Evolutionary conservation across 2,329 filamentous ascomycete species (phyloP).

Genomic region (Pseudogymnoascus sp.): DNA sequence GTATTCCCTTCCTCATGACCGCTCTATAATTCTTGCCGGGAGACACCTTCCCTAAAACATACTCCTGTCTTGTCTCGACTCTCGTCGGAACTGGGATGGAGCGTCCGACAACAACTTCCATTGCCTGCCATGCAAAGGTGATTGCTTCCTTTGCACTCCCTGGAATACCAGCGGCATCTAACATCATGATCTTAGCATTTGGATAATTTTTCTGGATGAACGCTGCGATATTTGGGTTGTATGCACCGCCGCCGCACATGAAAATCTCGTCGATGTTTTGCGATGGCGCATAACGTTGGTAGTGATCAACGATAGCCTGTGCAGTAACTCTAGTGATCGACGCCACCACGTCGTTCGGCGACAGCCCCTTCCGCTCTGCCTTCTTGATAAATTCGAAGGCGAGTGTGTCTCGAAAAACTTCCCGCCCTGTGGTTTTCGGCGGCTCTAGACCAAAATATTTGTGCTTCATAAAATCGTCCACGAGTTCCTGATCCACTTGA

Average conservation of each 20-base stretch:
- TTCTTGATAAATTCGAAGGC: slow-evolving; percentile 43
- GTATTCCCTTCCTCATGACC: slow-evolving; percentile 43
- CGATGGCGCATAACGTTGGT: slow-evolving; percentile 39
- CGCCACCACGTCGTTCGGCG: slow-evolving; percentile 44
- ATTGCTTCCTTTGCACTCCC: slow-evolving; percentile 50
- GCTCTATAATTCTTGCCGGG: slow-evolving; percentile 46
- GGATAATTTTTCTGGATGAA: slow-evolving; percentile 43
- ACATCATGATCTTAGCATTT: slow-evolving; percentile 40
- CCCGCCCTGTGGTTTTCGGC: slow-evolving; percentile 50
- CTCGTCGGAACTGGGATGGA: slow-evolving; percentile 45
- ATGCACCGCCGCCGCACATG: slow-evolving; percentile 51
- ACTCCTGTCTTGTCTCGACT: slow-evolving; percentile 42
- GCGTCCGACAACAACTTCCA: slow-evolving; percentile 49
- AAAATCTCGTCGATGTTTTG: slow-evolving; percentile 46
- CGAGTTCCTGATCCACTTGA: slow-evolving; percentile 40
- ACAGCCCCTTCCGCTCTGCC: slow-evolving; percentile 36
- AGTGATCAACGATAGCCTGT: slow-evolving; percentile 45
- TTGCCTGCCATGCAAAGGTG: slow-evolving; percentile 51
- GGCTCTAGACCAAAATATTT: slow-evolving; percentile 43
- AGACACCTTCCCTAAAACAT: slow-evolving; percentile 46
- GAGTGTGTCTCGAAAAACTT: slow-evolving; percentile 50
- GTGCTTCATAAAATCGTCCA: slow-evolving; percentile 41
- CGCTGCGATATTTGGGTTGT: slow-evolving; percentile 47
- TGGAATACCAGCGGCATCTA: slow-evolving; percentile 49
- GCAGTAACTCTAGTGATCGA: slow-evolving; percentile 52